These are phyloP conservation scores for Bipolaris gigantea DNA, from an alignment of 2,329 filamentous ascomycete species.

Conservation along the genomic window DNA sequence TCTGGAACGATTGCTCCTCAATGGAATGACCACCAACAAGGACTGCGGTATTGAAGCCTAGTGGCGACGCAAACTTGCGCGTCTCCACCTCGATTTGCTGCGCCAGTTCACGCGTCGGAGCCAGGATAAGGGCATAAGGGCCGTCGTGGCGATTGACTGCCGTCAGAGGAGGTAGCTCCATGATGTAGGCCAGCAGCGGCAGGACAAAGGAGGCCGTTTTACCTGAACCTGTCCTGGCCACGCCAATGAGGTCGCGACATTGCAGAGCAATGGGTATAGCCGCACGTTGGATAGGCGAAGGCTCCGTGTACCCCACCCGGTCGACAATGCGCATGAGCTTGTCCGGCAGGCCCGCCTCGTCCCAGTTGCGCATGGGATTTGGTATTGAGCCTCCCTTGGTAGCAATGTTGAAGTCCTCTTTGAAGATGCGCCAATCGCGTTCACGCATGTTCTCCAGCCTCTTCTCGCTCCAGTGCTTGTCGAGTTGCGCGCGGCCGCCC, in stretches of 20 bases:
- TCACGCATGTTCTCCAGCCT: constrained; percentile 90
- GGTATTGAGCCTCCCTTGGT: constrained; percentile 92
- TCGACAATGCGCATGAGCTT: constrained; percentile 79
- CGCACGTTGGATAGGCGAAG: constrained; percentile 87
- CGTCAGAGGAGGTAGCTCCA: constrained; percentile 80
- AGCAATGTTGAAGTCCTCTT: constrained; percentile 95
- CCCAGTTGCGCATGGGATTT: constrained; percentile 94
- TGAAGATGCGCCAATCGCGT: constrained; percentile 98
- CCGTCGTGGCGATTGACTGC: constrained; percentile 90
- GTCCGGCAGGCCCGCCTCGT: constrained; percentile 78
- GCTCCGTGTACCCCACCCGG: constrained; percentile 86
- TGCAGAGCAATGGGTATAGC: constrained; percentile 94
- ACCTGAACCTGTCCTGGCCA: constrained; percentile 96
- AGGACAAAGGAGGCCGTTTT: constrained; percentile 96
- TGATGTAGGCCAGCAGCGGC: constrained; percentile 91
- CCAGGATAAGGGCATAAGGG: constrained; percentile 94
- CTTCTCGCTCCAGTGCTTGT: constrained; percentile 97
- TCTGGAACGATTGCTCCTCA: constrained; percentile 87
- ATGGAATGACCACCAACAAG: constrained; percentile 97
- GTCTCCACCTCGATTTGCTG: constrained; percentile 97
- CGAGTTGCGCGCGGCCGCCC: constrained; percentile 70
- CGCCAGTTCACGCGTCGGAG: constrained; percentile 93
- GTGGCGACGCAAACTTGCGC: constrained; percentile 83
- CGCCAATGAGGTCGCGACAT: constrained; percentile 93
- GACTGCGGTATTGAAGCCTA: constrained; percentile 93